Evolutionary conservation across 352 stramenopile genomes (phyloP), one percentile per base, ranked within the genome.

Genomic region (Globisporangium okanoganense): DNA sequence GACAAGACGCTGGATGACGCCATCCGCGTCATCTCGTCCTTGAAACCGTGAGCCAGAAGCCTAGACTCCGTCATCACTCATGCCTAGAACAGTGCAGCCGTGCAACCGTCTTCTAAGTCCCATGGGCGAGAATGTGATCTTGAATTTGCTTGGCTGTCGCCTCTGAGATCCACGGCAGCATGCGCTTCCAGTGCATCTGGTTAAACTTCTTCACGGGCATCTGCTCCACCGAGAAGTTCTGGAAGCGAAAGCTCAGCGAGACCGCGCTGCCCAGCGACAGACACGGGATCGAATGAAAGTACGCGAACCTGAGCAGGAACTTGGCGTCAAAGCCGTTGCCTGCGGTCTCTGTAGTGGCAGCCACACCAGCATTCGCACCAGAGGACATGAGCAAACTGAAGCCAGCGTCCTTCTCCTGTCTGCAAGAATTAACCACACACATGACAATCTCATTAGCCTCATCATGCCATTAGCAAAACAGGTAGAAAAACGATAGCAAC

Each of bases 1-100:
- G 95, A 99, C 65, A 84, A 96, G 60, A 98, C 92, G 5, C 69
- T 98, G 20, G 73, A 93, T 56, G 77, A 92, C 43, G 93, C 93
- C 33, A 92, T 94, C 50, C 68, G 78, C 44, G 75, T 92, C 65
- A 94, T 95, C 63, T 67, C 79, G 52, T 75, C 69, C n/a, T 59
- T 88, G 27, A 66, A 56, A 61, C 25, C 24, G 33, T 65, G n/a
- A 47, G 40, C 25, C 51, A 58, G 53, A 44, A 59, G 52, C 45
- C 43, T 59, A 38, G 45, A 44, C 14, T 40, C 50, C 50, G 36
- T 52, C 36, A 31, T 22, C 20, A 38, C 48, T 16, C 2, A 13
- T n/a, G 33, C 1, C 25, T 20, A 38, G 9, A 38, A 38, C 48
- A 25, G 25, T 35, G n/a, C 38, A 40, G 10, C 12, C 25, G 49